Evolutionary conservation across 2,329 filamentous ascomycete species (phyloP).

Genomic region (Paraconiothyrium sp.): DNA sequence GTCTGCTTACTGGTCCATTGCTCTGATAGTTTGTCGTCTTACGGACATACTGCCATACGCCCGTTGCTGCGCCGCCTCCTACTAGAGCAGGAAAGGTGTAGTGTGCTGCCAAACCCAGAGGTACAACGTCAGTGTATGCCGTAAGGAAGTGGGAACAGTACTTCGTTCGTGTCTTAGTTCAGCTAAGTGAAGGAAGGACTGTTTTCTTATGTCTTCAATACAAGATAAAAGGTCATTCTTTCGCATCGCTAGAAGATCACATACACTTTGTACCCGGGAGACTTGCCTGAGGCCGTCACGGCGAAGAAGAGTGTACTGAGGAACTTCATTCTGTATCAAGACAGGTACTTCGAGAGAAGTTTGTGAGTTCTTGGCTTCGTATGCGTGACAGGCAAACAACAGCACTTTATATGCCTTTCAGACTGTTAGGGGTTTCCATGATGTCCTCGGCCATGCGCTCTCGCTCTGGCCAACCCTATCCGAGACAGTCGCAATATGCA

Average conservation of each 20-base stretch:
- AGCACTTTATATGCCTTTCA: conserved; percentile 10
- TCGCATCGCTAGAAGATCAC: too few species aligned
- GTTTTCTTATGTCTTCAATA: too few species aligned
- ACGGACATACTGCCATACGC: conserved; percentile 47
- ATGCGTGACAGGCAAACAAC: neutral
- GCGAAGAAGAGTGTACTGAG: conserved; percentile 33
- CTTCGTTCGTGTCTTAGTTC: too few species aligned
- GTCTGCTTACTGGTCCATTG: conserved; percentile 37
- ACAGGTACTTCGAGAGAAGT: neutral
- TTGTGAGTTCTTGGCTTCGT: conserved; percentile 2
- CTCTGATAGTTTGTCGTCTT: conserved; percentile 49
- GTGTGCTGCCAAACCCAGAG: conserved; percentile 28
- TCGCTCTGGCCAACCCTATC: neutral
- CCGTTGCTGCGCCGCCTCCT: conserved; percentile 31
- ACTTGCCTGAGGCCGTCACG: conserved; percentile 26
- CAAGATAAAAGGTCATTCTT: too few species aligned
- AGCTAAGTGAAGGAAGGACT: too few species aligned
- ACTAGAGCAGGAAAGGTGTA: conserved; percentile 47
- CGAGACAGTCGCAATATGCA: conserved; percentile 3
- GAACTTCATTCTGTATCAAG: conserved; percentile 36
- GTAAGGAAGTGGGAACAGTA: too few species aligned
- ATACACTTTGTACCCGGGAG: too few species aligned
- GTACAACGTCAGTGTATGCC: too few species aligned
- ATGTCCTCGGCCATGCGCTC: neutral
- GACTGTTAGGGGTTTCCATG: neutral